A percentile compares a stretch with the other conserved stretches of the same genome.
Conservation (phyloP, 305 asterid genomes). For the Fraxinus baroniana region DNA sequence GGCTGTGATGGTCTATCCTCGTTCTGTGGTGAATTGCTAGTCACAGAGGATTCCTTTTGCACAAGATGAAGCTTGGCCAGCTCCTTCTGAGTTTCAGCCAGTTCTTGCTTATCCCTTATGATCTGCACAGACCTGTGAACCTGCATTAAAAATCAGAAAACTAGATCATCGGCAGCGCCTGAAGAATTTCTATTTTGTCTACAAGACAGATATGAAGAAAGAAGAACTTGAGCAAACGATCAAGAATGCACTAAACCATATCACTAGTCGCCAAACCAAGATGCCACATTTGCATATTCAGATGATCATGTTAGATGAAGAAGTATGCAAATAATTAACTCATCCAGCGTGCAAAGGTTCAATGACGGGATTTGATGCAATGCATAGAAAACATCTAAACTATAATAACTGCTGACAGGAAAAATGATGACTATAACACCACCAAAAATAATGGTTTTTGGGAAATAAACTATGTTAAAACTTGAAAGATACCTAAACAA, state of each 20-base stretch:
- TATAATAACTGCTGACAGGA: background rate
- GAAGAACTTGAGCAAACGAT: background rate
- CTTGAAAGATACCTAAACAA: background rate
- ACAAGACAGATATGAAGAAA: background rate
- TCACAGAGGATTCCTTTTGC: constrained; percentile 59
- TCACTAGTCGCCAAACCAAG: background rate
- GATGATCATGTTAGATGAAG: background rate
- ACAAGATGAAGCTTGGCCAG: constrained; percentile 83
- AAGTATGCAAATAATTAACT: background rate
- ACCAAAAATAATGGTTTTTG: background rate
- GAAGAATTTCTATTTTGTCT: background rate
- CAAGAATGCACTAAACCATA: constrained; percentile 4
- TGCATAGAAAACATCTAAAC: background rate
- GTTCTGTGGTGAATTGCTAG: constrained; percentile 44
- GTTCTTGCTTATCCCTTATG: constrained; percentile 90
- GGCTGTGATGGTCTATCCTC: constrained; percentile 52
- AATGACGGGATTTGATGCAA: background rate
- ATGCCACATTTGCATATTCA: background rate
- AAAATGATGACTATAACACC: background rate
- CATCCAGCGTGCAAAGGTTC: background rate
- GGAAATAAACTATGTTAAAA: background rate
- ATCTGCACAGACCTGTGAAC: constrained; percentile 92
- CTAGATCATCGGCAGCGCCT: background rate
- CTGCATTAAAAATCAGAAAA: constrained; percentile 38
- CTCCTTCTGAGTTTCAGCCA: constrained; percentile 86